These are phyloP conservation scores for Syzygium aqueum DNA, from an alignment of 345 rosid genomes.

Conservation along the genomic window DNA sequence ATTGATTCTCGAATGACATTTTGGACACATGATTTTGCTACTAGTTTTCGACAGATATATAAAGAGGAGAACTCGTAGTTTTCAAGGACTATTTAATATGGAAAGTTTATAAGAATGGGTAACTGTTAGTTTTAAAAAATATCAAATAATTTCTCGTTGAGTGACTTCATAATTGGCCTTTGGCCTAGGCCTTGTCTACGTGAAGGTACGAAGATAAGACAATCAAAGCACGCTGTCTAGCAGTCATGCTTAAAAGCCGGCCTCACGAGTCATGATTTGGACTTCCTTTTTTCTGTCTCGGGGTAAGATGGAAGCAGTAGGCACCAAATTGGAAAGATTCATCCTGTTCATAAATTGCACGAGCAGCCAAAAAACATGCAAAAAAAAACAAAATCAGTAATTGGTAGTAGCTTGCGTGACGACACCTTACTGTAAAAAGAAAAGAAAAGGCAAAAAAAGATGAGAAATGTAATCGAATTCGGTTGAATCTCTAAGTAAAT, in stretches of 20 bases:
- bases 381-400: fast-evolving
- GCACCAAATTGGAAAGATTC: background rate
- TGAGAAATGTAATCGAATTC: fast-evolving
- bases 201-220: background rate
- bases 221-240: background rate
- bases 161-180: background rate
- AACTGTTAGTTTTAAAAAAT: background rate
- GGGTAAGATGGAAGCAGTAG: background rate
- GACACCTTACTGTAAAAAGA: background rate
- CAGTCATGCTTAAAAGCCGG: background rate
- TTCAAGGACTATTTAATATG: background rate
- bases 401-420: background rate
- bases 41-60: background rate
- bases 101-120: background rate
- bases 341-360: background rate
- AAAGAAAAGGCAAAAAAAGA: background rate
- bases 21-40: background rate
- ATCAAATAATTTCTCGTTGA: background rate
- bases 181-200: background rate
- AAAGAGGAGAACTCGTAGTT: background rate
- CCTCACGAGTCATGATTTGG: background rate
- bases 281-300: background rate
- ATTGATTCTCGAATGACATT: background rate
- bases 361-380: too few species aligned
- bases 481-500: background rate